phyloP scores from a whole-genome alignment of 371 early-diverging fungal genomes.

The Saksenaea oblongispora region DNA sequence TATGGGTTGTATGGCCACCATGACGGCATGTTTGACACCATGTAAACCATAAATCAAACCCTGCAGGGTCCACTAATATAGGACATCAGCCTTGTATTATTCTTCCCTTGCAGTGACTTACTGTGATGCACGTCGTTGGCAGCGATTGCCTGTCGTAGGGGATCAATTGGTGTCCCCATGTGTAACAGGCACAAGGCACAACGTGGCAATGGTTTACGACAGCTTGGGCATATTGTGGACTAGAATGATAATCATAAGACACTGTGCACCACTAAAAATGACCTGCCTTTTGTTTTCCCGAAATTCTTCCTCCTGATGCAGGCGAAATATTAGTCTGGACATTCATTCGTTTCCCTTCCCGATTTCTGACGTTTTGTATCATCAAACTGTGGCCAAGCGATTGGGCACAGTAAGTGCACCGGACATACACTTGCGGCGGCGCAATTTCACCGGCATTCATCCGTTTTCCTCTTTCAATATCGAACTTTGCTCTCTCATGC shows the following conservation, averaged over 20 bases:
- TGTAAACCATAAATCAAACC: slow-evolving; percentile 93
- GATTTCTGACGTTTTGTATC: slow-evolving; percentile 55
- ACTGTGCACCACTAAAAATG: not conserved
- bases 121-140: slow-evolving; percentile 46
- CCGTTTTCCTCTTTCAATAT: slow-evolving; percentile 78
- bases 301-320: slow-evolving; percentile 35
- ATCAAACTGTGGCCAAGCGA: slow-evolving; percentile 68
- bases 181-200: slow-evolving; percentile 90
- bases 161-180: slow-evolving; percentile 78
- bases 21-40: slow-evolving; percentile 98
- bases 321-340: slow-evolving; percentile 47
- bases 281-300: slow-evolving; percentile 51
- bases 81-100: not conserved
- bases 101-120: slow-evolving; percentile 8
- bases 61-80: slow-evolving; percentile 45
- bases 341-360: slow-evolving; percentile 59
- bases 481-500: slow-evolving; percentile 82
- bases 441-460: slow-evolving; percentile 62
- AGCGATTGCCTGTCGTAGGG: slow-evolving; percentile 42
- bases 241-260: slow-evolving; percentile 20
- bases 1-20: slow-evolving; percentile 92
- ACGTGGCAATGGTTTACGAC: slow-evolving; percentile 87
- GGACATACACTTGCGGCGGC: slow-evolving; percentile 83
- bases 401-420: slow-evolving; percentile 89
- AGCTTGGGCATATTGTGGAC: slow-evolving; percentile 80